These are phyloP conservation scores for Anacardium occidentale DNA, from an alignment of 345 rosid genomes.

Conservation along the genomic window DNA sequence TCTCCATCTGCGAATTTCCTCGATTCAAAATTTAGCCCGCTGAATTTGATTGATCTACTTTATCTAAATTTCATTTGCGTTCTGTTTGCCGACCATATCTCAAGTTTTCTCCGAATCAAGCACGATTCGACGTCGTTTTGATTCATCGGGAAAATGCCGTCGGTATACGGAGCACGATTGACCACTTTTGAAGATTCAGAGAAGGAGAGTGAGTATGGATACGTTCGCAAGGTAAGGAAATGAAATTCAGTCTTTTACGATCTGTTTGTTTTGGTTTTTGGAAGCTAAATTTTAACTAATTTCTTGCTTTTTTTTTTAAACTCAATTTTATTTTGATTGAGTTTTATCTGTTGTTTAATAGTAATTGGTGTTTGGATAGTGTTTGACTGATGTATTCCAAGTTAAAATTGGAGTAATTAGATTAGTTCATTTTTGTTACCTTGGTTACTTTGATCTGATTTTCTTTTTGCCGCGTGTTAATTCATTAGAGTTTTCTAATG, in stretches of 20 bases:
- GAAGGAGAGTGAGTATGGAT: conserved; percentile 99
- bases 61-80: not conserved
- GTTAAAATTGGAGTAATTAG: not conserved
- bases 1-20: not conserved
- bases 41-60: not conserved
- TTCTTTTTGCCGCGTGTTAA: not conserved
- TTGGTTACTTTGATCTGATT: not conserved
- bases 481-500: not conserved
- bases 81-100: conserved; percentile 2
- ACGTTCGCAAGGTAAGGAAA: conserved; percentile 77
- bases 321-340: not conserved
- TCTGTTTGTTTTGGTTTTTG: not conserved
- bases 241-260: not conserved
- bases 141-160: conserved; percentile 53
- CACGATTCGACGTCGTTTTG: not conserved
- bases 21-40: not conserved
- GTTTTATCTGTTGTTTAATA: conserved; percentile 13
- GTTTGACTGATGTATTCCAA: not conserved
- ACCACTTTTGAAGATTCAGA: conserved; percentile 94
- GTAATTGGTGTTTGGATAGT: not conserved
- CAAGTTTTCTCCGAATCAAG: not conserved
- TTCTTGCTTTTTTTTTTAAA: not conserved
- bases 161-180: conserved; percentile 76
- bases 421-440: not conserved
- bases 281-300: not conserved